Evolutionary conservation across 768 basidiomycete genomes (phyloP).

Genomic region (Termitomyces sp.): DNA sequence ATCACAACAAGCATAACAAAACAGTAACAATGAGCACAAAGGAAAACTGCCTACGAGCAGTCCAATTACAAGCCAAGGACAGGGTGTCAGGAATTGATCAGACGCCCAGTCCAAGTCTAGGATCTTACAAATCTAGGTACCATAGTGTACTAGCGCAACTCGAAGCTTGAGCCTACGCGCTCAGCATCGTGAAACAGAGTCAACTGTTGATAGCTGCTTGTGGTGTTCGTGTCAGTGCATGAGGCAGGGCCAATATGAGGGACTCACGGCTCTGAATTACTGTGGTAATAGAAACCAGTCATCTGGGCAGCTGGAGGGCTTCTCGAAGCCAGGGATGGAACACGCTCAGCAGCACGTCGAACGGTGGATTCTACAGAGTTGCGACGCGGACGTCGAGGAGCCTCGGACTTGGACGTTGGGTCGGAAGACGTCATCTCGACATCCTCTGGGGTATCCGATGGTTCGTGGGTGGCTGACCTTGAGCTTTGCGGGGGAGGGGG

Average conservation of each 20-base stretch:
- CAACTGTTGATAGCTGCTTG: slow-evolving; percentile 73
- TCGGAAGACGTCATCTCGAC: slow-evolving; percentile 21
- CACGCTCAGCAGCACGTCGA: slow-evolving; percentile 33
- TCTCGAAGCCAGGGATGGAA: slow-evolving; percentile 42
- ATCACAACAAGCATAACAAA: slow-evolving; percentile 7
- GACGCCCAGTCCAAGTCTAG: slow-evolving; percentile 8
- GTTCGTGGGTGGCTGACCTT: slow-evolving; percentile 25
- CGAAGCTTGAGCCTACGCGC: slow-evolving; percentile 69
- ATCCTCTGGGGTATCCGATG: slow-evolving; percentile 24
- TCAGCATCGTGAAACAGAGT: slow-evolving; percentile 77
- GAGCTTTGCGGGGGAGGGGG: slow-evolving; percentile 40
- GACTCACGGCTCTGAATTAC: slow-evolving; percentile 87
- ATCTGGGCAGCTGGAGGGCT: slow-evolving; percentile 60
- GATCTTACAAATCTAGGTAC: slow-evolving; percentile 10
- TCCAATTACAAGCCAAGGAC: slow-evolving; percentile 11
- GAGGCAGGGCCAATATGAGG: neutral
- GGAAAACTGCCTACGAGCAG: slow-evolving; percentile 5
- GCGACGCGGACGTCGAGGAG: slow-evolving; percentile 30
- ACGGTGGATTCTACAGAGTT: slow-evolving; percentile 35
- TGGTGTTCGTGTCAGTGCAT: slow-evolving; percentile 5
- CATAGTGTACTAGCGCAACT: slow-evolving; percentile 61
- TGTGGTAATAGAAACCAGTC: slow-evolving; percentile 92
- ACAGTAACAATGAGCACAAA: slow-evolving; percentile 6
- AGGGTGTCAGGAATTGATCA: neutral
- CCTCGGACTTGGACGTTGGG: slow-evolving; percentile 29